Conservation (phyloP, 441 rosid species). For the Oxalis stricta region DNA sequence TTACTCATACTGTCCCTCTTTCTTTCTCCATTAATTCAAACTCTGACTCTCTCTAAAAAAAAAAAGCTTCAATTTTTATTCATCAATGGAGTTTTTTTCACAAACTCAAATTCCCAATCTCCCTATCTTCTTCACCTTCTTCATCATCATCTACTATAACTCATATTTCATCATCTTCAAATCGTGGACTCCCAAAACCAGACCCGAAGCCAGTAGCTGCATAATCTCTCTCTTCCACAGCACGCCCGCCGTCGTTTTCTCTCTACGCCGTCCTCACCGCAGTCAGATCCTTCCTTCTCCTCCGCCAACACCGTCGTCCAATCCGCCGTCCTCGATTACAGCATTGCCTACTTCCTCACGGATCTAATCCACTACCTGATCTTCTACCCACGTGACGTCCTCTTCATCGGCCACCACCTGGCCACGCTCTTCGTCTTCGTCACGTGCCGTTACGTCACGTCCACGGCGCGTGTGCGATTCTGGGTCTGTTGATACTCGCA, state of each 20-base stretch:
- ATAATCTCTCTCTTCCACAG: conserved; percentile 70
- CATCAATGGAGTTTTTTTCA: conserved; percentile 18
- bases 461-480: conserved; percentile 67
- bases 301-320: conserved; percentile 43
- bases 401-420: conserved; percentile 76
- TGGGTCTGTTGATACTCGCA: conserved; percentile 54
- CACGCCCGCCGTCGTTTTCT: conserved; percentile 59
- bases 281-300: conserved; percentile 31
- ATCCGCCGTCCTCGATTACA: conserved; percentile 54
- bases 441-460: conserved; percentile 57
- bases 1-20: too few species aligned
- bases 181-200: conserved; percentile 36
- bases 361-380: conserved; percentile 63
- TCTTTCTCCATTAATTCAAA: too few species aligned
- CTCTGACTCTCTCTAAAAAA: background rate
- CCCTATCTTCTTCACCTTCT: conserved; percentile 39
- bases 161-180: conserved; percentile 53
- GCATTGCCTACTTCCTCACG: conserved; percentile 68
- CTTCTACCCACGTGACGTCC: conserved; percentile 52
- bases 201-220: conserved; percentile 80
- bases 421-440: conserved; percentile 77
- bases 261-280: conserved; percentile 34
- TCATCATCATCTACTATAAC: conserved; percentile 37
- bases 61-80: background rate
- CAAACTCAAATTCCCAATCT: conserved; percentile 17